Evolutionary conservation across 1,139 yeast genomes (phyloP), one percentile per base, ranked within the genome.

Genomic region (Zygosaccharomyces sapae): DNA sequence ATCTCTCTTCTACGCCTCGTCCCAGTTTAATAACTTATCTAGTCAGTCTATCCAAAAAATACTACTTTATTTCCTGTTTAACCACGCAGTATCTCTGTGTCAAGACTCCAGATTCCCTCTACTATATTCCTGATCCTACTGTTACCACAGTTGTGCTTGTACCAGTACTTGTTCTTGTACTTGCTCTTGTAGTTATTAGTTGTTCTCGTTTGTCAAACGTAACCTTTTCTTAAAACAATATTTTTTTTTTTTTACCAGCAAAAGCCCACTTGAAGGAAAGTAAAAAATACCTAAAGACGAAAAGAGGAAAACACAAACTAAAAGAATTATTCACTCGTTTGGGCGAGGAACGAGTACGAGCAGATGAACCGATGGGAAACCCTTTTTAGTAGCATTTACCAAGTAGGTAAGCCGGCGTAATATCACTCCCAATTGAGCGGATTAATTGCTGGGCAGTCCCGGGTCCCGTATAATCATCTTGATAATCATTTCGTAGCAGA

Each of bases 301-400:
- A 38, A 38, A 38, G 41, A 38, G 41, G 33, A 38, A 38, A 38
- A 38, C 41, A 38, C 41, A 38, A 38, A 38, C 41, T 38, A 12
- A 13, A 13, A 31, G 34, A 31, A 29, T 13, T 16, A 38, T 38
- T 38, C 41, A 18, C 41, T 38, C 41, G 41, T 38, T 29, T 29
- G 34, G 13, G 34, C 5, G 34, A 31, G 8, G 34, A 31, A 31
- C 5, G 25, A 22, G 7, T 22, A 22, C 25, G 25, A 22, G 25
- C 25, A 22, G 25, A 22, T 6, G 25, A 22, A 22, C 25, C 25
- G 25, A 22, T 22, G 7, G 22, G 8, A 22, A 22, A 22, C 25
- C 7, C 25, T 22, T 22, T 22, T 22, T 6, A 6, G 25, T 22
- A 22, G 25, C 25, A 22, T 22, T 22, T 22, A 22, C 25, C 25